Percentiles rank a stretch among this genome's conserved stretches.
Evolutionary conservation across 2,329 filamentous ascomycete genomes (phyloP).

Genomic region (Fusarium globosum): DNA sequence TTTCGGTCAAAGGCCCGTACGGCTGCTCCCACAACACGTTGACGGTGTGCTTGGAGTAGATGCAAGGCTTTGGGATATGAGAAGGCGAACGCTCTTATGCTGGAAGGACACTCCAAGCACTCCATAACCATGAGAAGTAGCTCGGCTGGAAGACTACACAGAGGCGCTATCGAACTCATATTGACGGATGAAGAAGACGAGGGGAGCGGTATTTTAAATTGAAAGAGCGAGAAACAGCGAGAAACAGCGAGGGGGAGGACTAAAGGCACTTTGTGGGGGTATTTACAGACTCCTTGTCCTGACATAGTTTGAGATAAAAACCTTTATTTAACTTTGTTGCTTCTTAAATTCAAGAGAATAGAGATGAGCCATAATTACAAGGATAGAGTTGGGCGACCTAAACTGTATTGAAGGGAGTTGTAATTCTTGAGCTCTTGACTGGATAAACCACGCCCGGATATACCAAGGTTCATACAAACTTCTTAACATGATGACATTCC

Average conservation of each 20-base stretch:
- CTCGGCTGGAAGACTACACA: not conserved
- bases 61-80: not conserved
- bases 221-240: not conserved
- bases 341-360: not conserved
- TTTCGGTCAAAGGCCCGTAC: no score
- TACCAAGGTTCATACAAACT: not conserved
- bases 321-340: not conserved
- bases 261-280: rapidly evolving
- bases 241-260: rapidly evolving
- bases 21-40: not conserved
- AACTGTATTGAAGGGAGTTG: not conserved
- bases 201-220: rapidly evolving
- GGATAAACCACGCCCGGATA: rapidly evolving
- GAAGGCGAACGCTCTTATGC: not conserved
- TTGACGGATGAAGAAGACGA: no score
- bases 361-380: not conserved
- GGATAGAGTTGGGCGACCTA: not conserved
- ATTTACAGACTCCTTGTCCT: not conserved
- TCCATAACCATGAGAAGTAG: not conserved
- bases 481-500: not conserved
- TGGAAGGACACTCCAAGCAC: not conserved
- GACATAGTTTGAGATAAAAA: not conserved
- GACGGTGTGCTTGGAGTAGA: not conserved
- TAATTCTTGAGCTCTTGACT: not conserved
- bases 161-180: not conserved